Percentiles rank a stretch among this genome's conserved stretches.
These are phyloP conservation scores for Anacardium occidentale DNA, from an alignment of 345 rosid species.

Conservation along the genomic window DNA sequence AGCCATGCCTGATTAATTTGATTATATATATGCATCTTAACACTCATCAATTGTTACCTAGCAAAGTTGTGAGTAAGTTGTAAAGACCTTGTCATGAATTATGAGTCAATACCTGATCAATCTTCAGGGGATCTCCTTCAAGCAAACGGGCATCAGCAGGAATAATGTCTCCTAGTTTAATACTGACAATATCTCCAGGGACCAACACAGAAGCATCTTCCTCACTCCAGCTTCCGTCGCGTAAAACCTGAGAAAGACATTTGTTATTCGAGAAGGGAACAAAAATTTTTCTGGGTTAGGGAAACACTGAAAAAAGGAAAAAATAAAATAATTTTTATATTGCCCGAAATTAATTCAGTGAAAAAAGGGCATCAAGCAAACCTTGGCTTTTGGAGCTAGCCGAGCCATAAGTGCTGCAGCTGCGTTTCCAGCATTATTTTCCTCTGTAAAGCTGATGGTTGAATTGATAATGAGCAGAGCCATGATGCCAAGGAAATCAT, in stretches of 20 bases:
- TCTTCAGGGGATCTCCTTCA: conserved; percentile 64
- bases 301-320: neutral
- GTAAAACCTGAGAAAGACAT: conserved; percentile 34
- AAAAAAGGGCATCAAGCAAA: neutral
- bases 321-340: neutral
- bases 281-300: neutral
- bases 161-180: conserved; percentile 59
- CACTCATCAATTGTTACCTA: neutral
- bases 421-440: conserved; percentile 61
- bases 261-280: neutral
- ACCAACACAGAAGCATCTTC: conserved; percentile 51
- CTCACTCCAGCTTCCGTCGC: conserved; percentile 55
- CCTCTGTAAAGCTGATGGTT: conserved; percentile 56
- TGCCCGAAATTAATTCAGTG: neutral
- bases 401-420: conserved; percentile 65
- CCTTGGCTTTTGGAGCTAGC: conserved; percentile 59
- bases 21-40: neutral
- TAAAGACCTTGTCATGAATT: neutral
- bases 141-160: conserved; percentile 65
- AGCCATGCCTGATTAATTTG: too few relatives aligned
- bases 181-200: conserved; percentile 56
- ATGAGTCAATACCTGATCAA: conserved; percentile 44
- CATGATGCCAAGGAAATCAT: conserved; percentile 48
- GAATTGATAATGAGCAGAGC: conserved; percentile 49
- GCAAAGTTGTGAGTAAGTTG: neutral